These are phyloP conservation scores for Phycomyces nitens DNA, from an alignment of 192 early-diverging fungal genomes.

Conservation along the genomic window DNA sequence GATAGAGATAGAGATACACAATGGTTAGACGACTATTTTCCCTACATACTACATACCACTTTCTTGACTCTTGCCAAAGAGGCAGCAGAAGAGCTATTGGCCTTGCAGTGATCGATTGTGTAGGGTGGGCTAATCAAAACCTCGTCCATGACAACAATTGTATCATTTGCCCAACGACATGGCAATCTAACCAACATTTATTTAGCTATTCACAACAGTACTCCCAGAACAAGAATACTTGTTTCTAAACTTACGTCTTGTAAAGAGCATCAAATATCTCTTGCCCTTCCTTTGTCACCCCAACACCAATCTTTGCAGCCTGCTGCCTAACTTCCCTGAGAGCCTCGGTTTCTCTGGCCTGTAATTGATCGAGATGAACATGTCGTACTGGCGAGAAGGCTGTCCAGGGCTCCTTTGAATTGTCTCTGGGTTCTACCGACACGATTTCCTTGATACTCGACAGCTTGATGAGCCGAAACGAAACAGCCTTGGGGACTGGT, in stretches of 20 bases:
- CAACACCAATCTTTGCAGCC: constrained; percentile 68
- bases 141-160: constrained; percentile 80
- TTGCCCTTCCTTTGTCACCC: constrained; percentile 72
- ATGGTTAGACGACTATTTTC: neutral
- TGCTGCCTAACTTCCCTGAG: constrained; percentile 42
- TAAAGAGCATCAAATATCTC: constrained; percentile 77
- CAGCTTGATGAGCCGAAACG: constrained; percentile 58
- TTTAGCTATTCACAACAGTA: neutral
- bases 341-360: constrained; percentile 49
- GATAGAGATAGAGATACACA: neutral
- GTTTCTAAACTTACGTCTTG: constrained; percentile 77
- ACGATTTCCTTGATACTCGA: constrained; percentile 55
- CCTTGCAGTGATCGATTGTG: constrained; percentile 63
- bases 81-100: constrained; percentile 47
- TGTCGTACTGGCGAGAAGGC: constrained; percentile 26
- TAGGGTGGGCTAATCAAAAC: constrained; percentile 75
- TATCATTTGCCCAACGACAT: constrained; percentile 71
- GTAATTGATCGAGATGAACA: constrained; percentile 53
- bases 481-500: constrained; percentile 37
- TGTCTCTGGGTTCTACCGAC: constrained; percentile 8
- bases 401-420: constrained; percentile 3
- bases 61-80: constrained; percentile 71
- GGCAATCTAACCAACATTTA: constrained; percentile 54
- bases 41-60: constrained; percentile 48
- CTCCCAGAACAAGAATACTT: neutral